A percentile compares a stretch with the other conserved stretches of the same genome.
Conservation (phyloP, 2,329 filamentous ascomycete species). For the Diaporthe destruens region DNA sequence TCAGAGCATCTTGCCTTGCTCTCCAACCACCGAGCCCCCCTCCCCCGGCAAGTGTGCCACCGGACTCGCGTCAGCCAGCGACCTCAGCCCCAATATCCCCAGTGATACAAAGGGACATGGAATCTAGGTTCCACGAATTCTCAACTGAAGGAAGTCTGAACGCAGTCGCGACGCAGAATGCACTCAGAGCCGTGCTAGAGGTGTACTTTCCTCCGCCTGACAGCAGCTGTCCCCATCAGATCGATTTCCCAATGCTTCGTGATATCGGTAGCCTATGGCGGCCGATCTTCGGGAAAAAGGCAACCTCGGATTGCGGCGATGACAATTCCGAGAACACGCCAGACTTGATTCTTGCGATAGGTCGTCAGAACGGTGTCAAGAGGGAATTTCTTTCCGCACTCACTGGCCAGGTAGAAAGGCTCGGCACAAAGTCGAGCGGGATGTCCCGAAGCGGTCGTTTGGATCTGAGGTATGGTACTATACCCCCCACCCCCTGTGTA, state of each 20-base stretch:
- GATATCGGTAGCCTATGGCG: slow-evolving; percentile 66
- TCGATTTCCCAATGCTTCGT: slow-evolving; percentile 60
- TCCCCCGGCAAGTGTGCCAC: slow-evolving; percentile 42
- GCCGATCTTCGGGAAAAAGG: slow-evolving; percentile 61
- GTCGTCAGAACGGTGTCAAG: slow-evolving; percentile 66
- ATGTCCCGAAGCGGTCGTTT: slow-evolving; percentile 66
- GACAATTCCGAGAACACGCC: slow-evolving; percentile 55
- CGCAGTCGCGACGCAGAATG: slow-evolving; percentile 68
- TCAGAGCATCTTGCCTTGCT: neutral
- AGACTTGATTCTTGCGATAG: slow-evolving; percentile 72
- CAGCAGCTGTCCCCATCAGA: slow-evolving; percentile 59
- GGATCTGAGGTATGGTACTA: slow-evolving; percentile 65
- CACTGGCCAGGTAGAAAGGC: slow-evolving; percentile 64
- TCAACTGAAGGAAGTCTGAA: slow-evolving; percentile 56
- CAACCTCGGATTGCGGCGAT: slow-evolving; percentile 49
- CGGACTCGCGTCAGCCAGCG: slow-evolving; percentile 52
- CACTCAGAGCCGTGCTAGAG: slow-evolving; percentile 65
- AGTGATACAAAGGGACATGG: slow-evolving; percentile 27
- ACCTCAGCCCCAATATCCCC: slow-evolving; percentile 59
- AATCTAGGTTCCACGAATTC: slow-evolving; percentile 61
- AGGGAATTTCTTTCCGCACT: slow-evolving; percentile 63
- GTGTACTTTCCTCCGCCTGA: slow-evolving; percentile 63
- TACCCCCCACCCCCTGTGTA: too few species aligned
- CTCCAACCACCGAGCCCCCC: slow-evolving; percentile 46
- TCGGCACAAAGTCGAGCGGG: slow-evolving; percentile 65